phyloP scores from a whole-genome alignment of 345 rosid genomes.

The Melaleuca alternifolia region DNA sequence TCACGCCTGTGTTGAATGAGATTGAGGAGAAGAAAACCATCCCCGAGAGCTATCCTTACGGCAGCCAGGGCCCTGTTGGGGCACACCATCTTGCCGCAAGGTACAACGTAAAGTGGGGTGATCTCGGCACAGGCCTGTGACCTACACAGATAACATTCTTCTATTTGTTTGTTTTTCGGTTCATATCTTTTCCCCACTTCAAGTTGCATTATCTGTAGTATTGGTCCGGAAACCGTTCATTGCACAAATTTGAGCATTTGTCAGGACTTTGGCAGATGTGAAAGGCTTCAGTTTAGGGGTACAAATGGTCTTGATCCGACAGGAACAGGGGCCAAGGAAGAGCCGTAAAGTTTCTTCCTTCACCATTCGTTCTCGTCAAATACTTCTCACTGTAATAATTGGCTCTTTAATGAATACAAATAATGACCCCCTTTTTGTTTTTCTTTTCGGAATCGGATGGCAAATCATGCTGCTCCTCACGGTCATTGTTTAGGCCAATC shows the following conservation, averaged over 20 bases:
- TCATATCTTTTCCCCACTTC: background rate
- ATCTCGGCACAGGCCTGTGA: conserved; percentile 42
- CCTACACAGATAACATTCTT: background rate
- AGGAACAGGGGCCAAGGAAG: background rate
- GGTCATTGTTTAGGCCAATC: background rate
- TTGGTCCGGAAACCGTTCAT: background rate
- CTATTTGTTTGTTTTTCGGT: background rate
- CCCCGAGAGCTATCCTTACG: conserved; percentile 82
- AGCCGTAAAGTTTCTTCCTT: background rate
- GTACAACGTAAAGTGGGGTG: conserved; percentile 88
- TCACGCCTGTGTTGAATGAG: conserved; percentile 73
- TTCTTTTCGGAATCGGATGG: background rate
- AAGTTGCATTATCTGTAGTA: background rate
- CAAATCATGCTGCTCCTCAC: background rate
- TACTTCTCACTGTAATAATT: background rate
- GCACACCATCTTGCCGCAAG: conserved; percentile 90
- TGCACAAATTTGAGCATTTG: background rate
- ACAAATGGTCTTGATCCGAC: background rate
- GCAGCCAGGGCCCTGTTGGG: conserved; percentile 90
- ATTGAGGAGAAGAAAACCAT: conserved; percentile 58
- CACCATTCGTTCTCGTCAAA: background rate
- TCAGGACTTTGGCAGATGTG: background rate
- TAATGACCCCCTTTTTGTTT: background rate
- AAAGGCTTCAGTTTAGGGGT: background rate
- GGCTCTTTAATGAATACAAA: background rate